Conservation (phyloP, 805 yeast genomes). For the Candida peoriensis region DNA sequence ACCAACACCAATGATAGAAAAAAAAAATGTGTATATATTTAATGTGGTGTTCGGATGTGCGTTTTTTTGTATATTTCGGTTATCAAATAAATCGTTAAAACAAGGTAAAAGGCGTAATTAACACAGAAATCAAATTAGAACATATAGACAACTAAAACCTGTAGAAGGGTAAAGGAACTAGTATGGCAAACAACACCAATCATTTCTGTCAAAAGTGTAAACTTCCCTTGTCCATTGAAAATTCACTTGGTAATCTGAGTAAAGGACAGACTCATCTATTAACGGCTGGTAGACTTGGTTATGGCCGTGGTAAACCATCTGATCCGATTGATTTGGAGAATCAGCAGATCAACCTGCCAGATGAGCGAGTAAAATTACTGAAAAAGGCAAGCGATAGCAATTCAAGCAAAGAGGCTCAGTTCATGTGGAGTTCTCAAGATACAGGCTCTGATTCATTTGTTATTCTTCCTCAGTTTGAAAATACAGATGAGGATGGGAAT, state of each 20-base stretch:
- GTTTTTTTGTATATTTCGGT: too few relatives aligned
- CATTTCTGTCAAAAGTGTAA: conserved; percentile 58
- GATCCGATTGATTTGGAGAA: conserved; percentile 11
- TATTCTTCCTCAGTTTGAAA: conserved; percentile 23
- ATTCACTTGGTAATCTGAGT: conserved; percentile 46
- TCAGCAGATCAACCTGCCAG: conserved; percentile 22
- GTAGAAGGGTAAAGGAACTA: background rate
- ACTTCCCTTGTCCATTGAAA: conserved; percentile 51
- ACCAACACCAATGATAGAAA: too few relatives aligned
- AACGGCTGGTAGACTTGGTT: conserved; percentile 29
- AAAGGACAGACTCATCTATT: conserved; percentile 53
- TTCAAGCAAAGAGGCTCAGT: conserved; percentile 3
- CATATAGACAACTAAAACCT: too few relatives aligned
- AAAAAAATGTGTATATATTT: too few relatives aligned
- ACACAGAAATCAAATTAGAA: background rate
- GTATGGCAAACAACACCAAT: conserved; percentile 11
- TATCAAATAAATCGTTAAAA: background rate
- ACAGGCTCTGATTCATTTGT: conserved; percentile 22
- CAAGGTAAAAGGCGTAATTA: background rate
- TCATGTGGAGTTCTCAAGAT: conserved; percentile 10
- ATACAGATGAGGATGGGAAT: background rate
- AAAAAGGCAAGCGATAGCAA: conserved; percentile 5
- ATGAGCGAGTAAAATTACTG: conserved; percentile 13
- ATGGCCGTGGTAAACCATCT: conserved; percentile 10
- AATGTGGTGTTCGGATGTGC: conserved; percentile 19